phyloP scores from a whole-genome alignment of 306 rosid species.

The Mucuna pruriens region DNA sequence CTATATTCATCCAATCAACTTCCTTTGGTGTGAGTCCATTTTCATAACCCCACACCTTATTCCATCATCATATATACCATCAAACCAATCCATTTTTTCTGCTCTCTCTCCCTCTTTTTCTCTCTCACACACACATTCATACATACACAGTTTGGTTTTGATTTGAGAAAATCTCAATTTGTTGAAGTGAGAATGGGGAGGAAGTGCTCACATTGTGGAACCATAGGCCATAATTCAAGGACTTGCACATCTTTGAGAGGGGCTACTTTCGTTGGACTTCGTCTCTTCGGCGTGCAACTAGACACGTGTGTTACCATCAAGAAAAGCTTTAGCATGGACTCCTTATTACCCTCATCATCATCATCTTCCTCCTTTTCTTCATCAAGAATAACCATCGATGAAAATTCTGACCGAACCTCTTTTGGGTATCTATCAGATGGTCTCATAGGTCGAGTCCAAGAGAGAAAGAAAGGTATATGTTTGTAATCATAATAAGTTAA shows the following conservation, averaged over 20 bases:
- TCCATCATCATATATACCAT: constrained; percentile 68
- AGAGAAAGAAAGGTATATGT: constrained; percentile 71
- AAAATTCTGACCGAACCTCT: constrained; percentile 30
- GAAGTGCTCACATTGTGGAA: constrained; percentile 98
- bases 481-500: no score
- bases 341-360: constrained; percentile 56
- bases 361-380: constrained; percentile 58
- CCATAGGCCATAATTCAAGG: constrained; percentile 91
- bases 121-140: not conserved
- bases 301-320: constrained; percentile 50
- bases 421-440: constrained; percentile 81
- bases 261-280: constrained; percentile 48
- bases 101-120: constrained; percentile 31
- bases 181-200: constrained; percentile 68
- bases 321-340: constrained; percentile 85
- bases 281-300: constrained; percentile 90
- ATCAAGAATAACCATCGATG: constrained; percentile 48
- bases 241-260: constrained; percentile 72
- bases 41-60: constrained; percentile 51
- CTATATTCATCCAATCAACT: constrained; percentile 60
- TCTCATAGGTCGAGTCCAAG: constrained; percentile 60
- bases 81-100: constrained; percentile 46
- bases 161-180: constrained; percentile 21
- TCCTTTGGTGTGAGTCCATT: constrained; percentile 66
- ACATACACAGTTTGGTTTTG: not conserved